Conservation (phyloP, 257 asterid species). For the Buddleja alternifolia region DNA sequence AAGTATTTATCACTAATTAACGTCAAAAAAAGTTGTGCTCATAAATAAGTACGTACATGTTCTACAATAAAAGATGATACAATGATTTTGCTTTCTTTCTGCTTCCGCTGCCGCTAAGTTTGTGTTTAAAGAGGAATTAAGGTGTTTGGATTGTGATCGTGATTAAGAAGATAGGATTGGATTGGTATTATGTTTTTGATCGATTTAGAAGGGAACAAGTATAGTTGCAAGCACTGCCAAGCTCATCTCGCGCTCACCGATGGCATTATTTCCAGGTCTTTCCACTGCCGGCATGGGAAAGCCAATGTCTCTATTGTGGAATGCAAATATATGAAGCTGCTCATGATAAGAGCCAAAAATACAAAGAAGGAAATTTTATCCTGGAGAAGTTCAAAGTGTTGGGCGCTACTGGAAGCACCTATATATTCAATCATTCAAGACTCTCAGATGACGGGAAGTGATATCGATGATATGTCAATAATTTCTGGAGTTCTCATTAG, state of each 20-base stretch:
- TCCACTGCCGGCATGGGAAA: constrained; percentile 72
- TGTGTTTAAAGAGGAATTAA: constrained; percentile 28
- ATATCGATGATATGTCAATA: constrained; percentile 50
- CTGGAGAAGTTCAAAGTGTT: constrained; percentile 76
- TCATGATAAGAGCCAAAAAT: constrained; percentile 56
- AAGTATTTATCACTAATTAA: too few relatives aligned
- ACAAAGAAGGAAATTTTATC: constrained; percentile 82
- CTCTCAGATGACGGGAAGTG: constrained; percentile 52
- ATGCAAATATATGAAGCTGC: constrained; percentile 90
- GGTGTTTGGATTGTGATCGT: constrained; percentile 21
- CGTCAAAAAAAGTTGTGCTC: too few relatives aligned
- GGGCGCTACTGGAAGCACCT: constrained; percentile 78
- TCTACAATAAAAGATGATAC: too few relatives aligned
- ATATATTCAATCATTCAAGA: constrained; percentile 48
- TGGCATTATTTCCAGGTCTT: constrained; percentile 70
- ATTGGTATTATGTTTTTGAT: constrained; percentile 57
- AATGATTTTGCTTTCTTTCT: too few relatives aligned
- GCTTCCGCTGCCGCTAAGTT: too few relatives aligned
- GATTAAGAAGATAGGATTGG: constrained; percentile 8
- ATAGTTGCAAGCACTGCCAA: constrained; percentile 74
- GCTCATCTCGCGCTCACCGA: constrained; percentile 65
- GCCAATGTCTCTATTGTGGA: constrained; percentile 91
- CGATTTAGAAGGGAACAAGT: constrained; percentile 60
- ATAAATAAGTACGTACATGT: too few relatives aligned
- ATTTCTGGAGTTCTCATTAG: neutral